Evolutionary conservation across 2,329 filamentous ascomycete species (phyloP).

Genomic region (Coniosporium tulheliwenetii): DNA sequence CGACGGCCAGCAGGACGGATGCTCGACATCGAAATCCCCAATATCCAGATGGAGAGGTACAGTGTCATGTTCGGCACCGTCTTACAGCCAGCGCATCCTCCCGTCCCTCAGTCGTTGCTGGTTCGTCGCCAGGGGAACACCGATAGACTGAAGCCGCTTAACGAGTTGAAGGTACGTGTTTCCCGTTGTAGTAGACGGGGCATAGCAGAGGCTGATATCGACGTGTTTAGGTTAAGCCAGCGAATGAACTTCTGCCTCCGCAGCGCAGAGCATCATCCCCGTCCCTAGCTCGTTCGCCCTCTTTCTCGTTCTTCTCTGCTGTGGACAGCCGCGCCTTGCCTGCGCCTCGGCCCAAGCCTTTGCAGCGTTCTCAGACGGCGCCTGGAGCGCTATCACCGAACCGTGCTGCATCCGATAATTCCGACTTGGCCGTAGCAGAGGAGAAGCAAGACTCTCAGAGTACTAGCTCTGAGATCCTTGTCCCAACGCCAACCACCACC

Average conservation of each 20-base stretch:
- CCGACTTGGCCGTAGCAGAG: neutral
- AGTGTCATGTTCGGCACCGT: conserved; percentile 84
- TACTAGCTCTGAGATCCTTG: too few relatives aligned
- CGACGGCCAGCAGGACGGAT: conserved; percentile 11
- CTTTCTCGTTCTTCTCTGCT: conserved; percentile 10
- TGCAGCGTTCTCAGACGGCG: conserved; percentile 2
- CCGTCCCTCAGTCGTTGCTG: neutral
- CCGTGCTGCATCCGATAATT: neutral
- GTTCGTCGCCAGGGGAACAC: conserved; percentile 17
- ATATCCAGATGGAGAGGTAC: conserved; percentile 70
- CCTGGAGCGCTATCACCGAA: conserved; percentile 2
- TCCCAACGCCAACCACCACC: too few relatives aligned
- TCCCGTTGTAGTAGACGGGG: too few relatives aligned
- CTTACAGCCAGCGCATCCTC: conserved; percentile 30
- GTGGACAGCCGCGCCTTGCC: neutral
- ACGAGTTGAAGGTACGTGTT: conserved; percentile 1
- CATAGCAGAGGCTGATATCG: too few relatives aligned
- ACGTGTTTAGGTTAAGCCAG: too few relatives aligned
- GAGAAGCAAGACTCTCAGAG: too few relatives aligned
- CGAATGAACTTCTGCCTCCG: conserved; percentile 10
- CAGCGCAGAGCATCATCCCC: conserved; percentile 18
- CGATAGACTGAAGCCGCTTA: conserved; percentile 17
- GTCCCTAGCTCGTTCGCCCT: conserved; percentile 11
- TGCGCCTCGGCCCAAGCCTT: neutral
- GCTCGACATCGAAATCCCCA: conserved; percentile 67